phyloP scores from a whole-genome alignment of 1,284 basidiomycete genomes.

The Austroboletus novae-zelandiae region DNA sequence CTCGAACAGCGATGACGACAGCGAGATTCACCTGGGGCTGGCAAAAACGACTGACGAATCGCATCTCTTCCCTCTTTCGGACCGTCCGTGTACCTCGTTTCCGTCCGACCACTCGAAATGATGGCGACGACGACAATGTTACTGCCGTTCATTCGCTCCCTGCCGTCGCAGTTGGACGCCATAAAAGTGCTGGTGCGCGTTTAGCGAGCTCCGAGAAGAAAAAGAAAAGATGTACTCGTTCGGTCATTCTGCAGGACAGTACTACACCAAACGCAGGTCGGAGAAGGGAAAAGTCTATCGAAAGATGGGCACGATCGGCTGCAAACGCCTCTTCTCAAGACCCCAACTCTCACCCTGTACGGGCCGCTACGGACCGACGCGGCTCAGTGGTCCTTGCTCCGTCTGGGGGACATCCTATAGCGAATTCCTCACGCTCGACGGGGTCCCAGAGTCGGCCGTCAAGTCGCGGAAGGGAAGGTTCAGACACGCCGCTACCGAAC shows the following conservation, averaged over 20 bases:
- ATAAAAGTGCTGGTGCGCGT: constrained; percentile 19
- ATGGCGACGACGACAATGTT: constrained; percentile 26
- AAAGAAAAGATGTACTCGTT: constrained; percentile 18
- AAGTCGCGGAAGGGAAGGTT: constrained; percentile 23
- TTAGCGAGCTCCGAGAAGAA: constrained; percentile 16
- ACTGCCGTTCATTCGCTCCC: constrained; percentile 35
- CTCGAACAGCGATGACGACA: constrained; percentile 70
- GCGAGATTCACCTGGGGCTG: constrained; percentile 57
- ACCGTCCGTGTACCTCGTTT: constrained; percentile 39
- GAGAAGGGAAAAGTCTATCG: constrained; percentile 34
- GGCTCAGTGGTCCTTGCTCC: constrained; percentile 18
- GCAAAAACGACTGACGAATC: constrained; percentile 42
- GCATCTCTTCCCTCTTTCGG: constrained; percentile 49
- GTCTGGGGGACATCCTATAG: constrained; percentile 11
- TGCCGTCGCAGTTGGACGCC: constrained; percentile 11
- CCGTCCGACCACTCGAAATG: constrained; percentile 25
- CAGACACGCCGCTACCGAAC: constrained; percentile 17
- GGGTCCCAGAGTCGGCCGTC: constrained; percentile 24
- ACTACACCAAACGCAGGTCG: constrained; percentile 19
- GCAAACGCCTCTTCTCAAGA: constrained; percentile 21
- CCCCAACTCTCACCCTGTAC: constrained; percentile 10
- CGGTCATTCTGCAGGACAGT: constrained; percentile 21
- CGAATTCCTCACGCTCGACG: constrained; percentile 16
- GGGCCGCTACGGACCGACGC: constrained; percentile 6
- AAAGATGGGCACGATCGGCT: constrained; percentile 34